These are phyloP conservation scores for Neoboletus brunneissimus DNA, from an alignment of 768 basidiomycete genomes.

Conservation along the genomic window DNA sequence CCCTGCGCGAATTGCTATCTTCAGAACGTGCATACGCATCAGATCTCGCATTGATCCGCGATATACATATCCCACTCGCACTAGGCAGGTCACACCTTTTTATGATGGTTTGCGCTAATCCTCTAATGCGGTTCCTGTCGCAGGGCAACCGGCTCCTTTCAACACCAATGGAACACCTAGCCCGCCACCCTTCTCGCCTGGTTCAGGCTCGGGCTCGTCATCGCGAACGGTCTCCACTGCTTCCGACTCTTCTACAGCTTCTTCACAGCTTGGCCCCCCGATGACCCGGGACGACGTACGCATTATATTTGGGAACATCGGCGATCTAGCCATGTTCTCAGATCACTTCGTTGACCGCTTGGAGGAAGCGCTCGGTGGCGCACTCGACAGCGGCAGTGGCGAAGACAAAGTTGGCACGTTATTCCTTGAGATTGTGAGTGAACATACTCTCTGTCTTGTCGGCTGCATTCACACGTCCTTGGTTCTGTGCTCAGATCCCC, in stretches of 20 bases:
- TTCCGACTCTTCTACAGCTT: constrained; percentile 51
- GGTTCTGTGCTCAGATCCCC: constrained; percentile 48
- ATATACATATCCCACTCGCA: constrained; percentile 77
- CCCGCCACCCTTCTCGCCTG: constrained; percentile 28
- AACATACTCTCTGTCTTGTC: background rate
- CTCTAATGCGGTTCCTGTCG: constrained; percentile 8
- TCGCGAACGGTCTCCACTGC: constrained; percentile 42
- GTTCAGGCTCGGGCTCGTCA: constrained; percentile 37
- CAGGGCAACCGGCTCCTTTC: constrained; percentile 44
- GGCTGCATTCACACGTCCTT: background rate
- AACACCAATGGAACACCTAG: constrained; percentile 23
- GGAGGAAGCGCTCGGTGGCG: constrained; percentile 61
- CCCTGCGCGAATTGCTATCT: constrained; percentile 71
- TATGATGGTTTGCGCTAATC: background rate
- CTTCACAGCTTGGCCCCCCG: constrained; percentile 49
- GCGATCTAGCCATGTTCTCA: constrained; percentile 70
- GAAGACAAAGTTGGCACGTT: constrained; percentile 68
- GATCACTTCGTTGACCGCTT: constrained; percentile 63
- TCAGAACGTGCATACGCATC: constrained; percentile 81
- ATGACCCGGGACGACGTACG: constrained; percentile 71
- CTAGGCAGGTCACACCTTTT: constrained; percentile 49
- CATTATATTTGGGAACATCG: constrained; percentile 74
- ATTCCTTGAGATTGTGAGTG: constrained; percentile 65
- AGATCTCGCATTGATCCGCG: constrained; percentile 76
- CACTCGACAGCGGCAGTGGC: constrained; percentile 62